Evolutionary conservation across 192 early-diverging fungal species (phyloP).

Genomic region (Coemansia sp.): DNA sequence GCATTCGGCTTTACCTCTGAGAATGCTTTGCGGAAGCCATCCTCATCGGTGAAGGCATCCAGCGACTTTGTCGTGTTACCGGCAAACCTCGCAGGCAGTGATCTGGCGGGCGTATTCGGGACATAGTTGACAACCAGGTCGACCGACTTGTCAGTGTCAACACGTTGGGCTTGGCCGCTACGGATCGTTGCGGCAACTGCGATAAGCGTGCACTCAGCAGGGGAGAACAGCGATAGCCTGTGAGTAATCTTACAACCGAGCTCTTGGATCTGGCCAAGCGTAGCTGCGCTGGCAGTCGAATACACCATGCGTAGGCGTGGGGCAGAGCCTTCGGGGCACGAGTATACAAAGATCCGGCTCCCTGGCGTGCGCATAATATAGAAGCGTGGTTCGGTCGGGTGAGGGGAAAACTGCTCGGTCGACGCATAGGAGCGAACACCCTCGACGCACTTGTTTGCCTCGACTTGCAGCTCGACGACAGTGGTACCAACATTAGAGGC

Average conservation of each 20-base stretch:
- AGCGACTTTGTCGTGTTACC: conserved; percentile 30
- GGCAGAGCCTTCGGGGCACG: conserved; percentile 47
- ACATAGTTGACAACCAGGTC: conserved; percentile 50
- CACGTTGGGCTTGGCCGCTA: conserved; percentile 47
- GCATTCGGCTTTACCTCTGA: conserved; percentile 40
- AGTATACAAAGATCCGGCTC: conserved; percentile 54
- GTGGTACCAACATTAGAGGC: conserved; percentile 33
- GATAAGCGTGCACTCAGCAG: conserved; percentile 51
- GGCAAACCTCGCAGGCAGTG: conserved; percentile 45
- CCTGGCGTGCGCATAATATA: conserved; percentile 53
- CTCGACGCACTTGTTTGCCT: conserved; percentile 35
- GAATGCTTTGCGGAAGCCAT: conserved; percentile 52
- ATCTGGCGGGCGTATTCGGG: conserved; percentile 38
- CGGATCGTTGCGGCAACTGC: conserved; percentile 48
- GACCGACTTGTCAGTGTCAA: conserved; percentile 36
- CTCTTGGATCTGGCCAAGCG: conserved; percentile 46
- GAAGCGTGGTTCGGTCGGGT: conserved; percentile 50
- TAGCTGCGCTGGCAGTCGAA: conserved; percentile 43
- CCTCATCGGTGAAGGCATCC: conserved; percentile 49
- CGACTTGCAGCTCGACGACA: conserved; percentile 48
- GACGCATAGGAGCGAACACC: conserved; percentile 31
- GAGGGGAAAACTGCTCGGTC: conserved; percentile 41
- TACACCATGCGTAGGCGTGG: conserved; percentile 59
- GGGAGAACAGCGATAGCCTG: conserved; percentile 40
- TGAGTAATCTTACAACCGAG: conserved; percentile 47